Percentiles rank a stretch among this genome's conserved stretches.
Conservation (phyloP, 2,329 filamentous ascomycete genomes). For the Arthrocladium fulminans region DNA sequence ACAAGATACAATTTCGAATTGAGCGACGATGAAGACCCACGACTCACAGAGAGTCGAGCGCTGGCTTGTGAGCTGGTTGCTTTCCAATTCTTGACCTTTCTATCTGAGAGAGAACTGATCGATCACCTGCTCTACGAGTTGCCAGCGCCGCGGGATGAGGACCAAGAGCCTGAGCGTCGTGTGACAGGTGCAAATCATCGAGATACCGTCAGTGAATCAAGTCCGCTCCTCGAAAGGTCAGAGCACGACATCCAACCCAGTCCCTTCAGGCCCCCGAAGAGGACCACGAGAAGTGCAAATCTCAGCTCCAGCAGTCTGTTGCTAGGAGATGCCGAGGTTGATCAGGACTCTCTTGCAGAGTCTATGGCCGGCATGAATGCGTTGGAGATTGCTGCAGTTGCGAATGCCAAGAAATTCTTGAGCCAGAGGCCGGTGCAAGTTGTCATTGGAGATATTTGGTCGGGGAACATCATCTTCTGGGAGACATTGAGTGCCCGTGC, state of each 20-base stretch:
- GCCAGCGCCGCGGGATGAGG: conserved; percentile 20
- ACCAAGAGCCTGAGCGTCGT: neutral
- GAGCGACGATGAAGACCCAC: conserved; percentile 43
- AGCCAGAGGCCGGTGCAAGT: conserved; percentile 72
- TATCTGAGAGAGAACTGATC: conserved; percentile 49
- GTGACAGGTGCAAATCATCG: neutral
- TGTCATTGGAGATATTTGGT: conserved; percentile 77
- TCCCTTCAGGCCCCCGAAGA: conserved; percentile 6
- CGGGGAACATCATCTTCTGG: conserved; percentile 82
- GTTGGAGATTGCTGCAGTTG: conserved; percentile 74
- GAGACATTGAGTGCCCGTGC: conserved; percentile 64
- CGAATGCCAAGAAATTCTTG: conserved; percentile 74
- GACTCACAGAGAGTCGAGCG: conserved; percentile 48
- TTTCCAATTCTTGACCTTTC: conserved; percentile 51
- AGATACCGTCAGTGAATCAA: neutral
- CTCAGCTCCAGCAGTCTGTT: neutral
- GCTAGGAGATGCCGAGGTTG: conserved; percentile 35
- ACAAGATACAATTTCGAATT: conserved; percentile 49
- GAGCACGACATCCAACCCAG: neutral
- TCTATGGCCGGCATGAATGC: conserved; percentile 75
- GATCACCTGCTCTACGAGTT: conserved; percentile 50
- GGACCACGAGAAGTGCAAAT: conserved; percentile 10
- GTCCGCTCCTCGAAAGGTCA: neutral
- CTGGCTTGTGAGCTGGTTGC: conserved; percentile 53
- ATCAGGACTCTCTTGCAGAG: conserved; percentile 55